These are phyloP conservation scores for Fusarium torreyae DNA, from an alignment of 2,329 filamentous ascomycete genomes.

Conservation along the genomic window DNA sequence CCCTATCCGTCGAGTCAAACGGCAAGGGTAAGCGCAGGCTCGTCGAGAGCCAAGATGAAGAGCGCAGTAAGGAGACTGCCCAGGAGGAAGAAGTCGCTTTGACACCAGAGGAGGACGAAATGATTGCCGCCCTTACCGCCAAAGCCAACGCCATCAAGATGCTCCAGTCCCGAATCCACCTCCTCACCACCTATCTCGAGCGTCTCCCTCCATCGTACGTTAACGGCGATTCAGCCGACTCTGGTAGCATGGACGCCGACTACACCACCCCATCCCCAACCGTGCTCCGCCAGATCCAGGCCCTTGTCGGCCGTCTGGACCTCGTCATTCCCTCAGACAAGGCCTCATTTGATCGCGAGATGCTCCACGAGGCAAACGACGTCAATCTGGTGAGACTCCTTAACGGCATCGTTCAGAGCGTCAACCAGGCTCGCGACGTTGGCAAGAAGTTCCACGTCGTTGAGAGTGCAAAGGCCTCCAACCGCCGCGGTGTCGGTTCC, in stretches of 20 bases:
- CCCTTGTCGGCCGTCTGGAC: slow-evolving; percentile 85
- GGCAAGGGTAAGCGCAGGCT: slow-evolving; percentile 67
- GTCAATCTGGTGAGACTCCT: slow-evolving; percentile 84
- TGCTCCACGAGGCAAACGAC: slow-evolving; percentile 85
- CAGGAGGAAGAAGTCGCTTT: slow-evolving; percentile 61
- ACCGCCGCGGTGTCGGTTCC: slow-evolving; percentile 40
- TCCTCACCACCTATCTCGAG: slow-evolving; percentile 83
- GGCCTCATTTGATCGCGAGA: slow-evolving; percentile 77
- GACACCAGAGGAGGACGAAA: slow-evolving; percentile 73
- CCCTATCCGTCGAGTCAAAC: slow-evolving; percentile 63
- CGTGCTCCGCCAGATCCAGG: slow-evolving; percentile 89
- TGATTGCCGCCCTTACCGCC: slow-evolving; percentile 79
- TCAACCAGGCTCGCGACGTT: slow-evolving; percentile 79
- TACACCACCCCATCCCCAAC: slow-evolving; percentile 71
- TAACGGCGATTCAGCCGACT: slow-evolving; percentile 62
- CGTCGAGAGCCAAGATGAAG: slow-evolving; percentile 53
- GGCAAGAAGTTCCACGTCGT: slow-evolving; percentile 80
- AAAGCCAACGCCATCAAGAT: slow-evolving; percentile 96
- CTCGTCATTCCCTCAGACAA: slow-evolving; percentile 82
- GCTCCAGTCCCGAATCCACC: slow-evolving; percentile 82
- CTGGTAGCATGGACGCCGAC: slow-evolving; percentile 54
- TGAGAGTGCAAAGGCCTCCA: slow-evolving; percentile 58
- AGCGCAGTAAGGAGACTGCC: slow-evolving; percentile 43
- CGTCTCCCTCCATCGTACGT: slow-evolving; percentile 77
- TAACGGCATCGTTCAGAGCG: slow-evolving; percentile 79